Base-by-base conservation (phyloP, 768 basidiomycete genomes). In the Clathrus columnatus region DNA sequence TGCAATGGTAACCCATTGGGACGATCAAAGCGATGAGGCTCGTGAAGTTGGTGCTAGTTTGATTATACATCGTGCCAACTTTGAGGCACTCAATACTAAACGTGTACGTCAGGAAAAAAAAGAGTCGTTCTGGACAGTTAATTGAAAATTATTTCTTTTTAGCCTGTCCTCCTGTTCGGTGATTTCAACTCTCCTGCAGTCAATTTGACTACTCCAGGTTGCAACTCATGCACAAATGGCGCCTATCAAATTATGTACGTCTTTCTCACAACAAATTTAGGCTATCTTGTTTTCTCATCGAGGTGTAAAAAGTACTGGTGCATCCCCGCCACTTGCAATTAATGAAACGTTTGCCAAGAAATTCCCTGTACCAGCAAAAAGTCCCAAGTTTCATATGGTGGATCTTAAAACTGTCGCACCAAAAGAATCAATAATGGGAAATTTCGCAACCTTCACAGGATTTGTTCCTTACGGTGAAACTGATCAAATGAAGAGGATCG, bases 1-100 rank as follows among this genome's bases (percentile, higher is more conserved):
- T 1, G 58, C 75, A 8, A 68, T 81, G 27, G 81, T 18, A 23
- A 47, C 46, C 2, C 10, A 47, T 20, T 47, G 46, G 2, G 80
- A 81, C 64, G 69, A 82, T 54, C 70, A 70, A 46, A 79, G 76
- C n/a, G 80, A 82, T 50, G 71, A 59, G 1, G 75, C 79, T 61
- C 70, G 80, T 24, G 70, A 68, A 21, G 68, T 78, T 17, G 79
- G 72, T 23, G 80, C 78, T 2, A 79, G 77, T 7, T 66, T 82
- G 61, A 59, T 81, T 18, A 70, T 81, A 46, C 64, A 67, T 23
- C 72, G 80, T 14, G 77, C 77, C 4, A 68, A 71, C 14, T 79
- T 71, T 60, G 80, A 80, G 60, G 75, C 76, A 1, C 63, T 65
- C 29, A 69, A 61, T n/a, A 71, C 72, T 1, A 58, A 58, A 7